phyloP scores from a whole-genome alignment of 345 rosid genomes.

The Arabis alpina region DNA sequence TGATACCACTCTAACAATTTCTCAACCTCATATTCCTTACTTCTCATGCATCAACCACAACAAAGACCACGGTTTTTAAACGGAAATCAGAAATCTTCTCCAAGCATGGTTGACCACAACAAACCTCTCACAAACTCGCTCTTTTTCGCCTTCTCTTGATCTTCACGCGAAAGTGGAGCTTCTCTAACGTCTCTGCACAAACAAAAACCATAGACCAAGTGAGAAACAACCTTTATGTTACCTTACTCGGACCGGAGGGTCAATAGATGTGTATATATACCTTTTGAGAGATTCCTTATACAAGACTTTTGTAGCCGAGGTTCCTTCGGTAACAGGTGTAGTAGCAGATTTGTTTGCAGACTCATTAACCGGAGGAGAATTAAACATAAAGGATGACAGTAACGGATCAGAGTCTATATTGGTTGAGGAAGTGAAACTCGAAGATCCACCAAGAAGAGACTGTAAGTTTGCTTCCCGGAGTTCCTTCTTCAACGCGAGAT shows the following conservation, averaged over 20 bases:
- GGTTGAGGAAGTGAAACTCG: conserved; percentile 53
- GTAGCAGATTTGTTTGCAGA: conserved; percentile 34
- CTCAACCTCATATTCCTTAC: conserved; percentile 20
- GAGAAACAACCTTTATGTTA: conserved; percentile 14
- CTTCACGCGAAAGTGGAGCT: conserved; percentile 52
- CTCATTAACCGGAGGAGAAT: conserved; percentile 35
- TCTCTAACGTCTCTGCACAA: conserved; percentile 48
- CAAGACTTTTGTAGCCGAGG: conserved; percentile 28
- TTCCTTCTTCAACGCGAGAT: conserved; percentile 67
- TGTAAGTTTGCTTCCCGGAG: conserved; percentile 70
- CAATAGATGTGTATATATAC: conserved; percentile 36
- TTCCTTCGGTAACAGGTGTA: conserved; percentile 18
- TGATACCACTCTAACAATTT: conserved; percentile 7
- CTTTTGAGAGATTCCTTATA: conserved; percentile 50
- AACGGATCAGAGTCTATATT: conserved; percentile 71
- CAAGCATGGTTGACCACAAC: conserved; percentile 61
- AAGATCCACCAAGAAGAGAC: conserved; percentile 69
- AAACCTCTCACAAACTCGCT: conserved; percentile 65
- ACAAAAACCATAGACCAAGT: conserved; percentile 18
- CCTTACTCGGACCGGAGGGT: not conserved
- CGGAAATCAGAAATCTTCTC: conserved; percentile 49
- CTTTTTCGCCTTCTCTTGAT: conserved; percentile 61
- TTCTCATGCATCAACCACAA: conserved; percentile 30
- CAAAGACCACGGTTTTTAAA: conserved; percentile 17
- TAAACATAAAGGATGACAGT: conserved; percentile 69